Percentiles rank a stretch among this genome's conserved stretches.
These are phyloP conservation scores for Marasmius oreades DNA, from an alignment of 1,284 basidiomycete species.

Conservation along the genomic window DNA sequence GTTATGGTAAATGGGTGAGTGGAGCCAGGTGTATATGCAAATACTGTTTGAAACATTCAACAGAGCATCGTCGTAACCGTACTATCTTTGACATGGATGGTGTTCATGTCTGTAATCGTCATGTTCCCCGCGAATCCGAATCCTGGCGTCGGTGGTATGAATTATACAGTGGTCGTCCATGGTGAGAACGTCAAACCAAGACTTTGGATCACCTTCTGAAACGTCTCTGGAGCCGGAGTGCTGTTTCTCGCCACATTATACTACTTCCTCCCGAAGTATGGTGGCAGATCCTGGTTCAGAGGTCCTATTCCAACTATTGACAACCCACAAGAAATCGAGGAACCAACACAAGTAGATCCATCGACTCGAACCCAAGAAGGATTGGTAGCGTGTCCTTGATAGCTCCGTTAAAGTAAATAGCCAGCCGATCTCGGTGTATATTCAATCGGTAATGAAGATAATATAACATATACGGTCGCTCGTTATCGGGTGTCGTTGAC, in stretches of 20 bases:
- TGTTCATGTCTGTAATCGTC: constrained; percentile 24
- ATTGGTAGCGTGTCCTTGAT: too few species aligned
- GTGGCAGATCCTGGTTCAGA: constrained; percentile 26
- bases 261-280: constrained; percentile 28
- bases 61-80: constrained; percentile 23
- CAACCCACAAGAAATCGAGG: not conserved
- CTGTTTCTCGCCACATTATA: constrained; percentile 21
- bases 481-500: constrained; percentile 34
- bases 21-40: constrained; percentile 13
- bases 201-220: not conserved
- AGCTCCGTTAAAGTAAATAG: too few species aligned
- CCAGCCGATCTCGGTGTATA: too few species aligned
- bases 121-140: constrained; percentile 23
- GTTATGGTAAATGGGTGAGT: constrained; percentile 23
- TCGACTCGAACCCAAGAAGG: too few species aligned
- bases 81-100: constrained; percentile 24
- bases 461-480: not conserved
- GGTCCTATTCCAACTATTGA: constrained; percentile 19
- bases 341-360: not conserved
- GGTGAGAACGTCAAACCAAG: not conserved
- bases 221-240: constrained; percentile 14
- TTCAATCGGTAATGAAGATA: too few species aligned
- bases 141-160: constrained; percentile 21
- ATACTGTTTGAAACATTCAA: not conserved
- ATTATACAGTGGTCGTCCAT: constrained; percentile 20